Evolutionary conservation across 139 green algal species (phyloP).

Genomic region (Mesostigma viride): DNA sequence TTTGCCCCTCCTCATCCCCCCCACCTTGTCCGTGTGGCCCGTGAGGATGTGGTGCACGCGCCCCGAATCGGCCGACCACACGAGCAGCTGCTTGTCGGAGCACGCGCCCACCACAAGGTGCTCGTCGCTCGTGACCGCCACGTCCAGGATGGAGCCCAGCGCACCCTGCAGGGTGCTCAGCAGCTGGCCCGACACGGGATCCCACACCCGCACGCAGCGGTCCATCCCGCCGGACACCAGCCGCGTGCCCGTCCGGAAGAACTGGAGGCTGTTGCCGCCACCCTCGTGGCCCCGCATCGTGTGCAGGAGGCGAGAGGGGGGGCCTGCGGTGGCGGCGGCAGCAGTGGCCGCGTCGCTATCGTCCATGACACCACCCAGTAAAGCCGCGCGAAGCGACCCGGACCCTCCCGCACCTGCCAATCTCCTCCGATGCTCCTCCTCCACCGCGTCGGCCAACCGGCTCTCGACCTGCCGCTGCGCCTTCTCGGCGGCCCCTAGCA

Average conservation of each 20-base stretch:
- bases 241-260: neutral
- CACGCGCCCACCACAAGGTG: neutral
- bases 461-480: too few relatives aligned
- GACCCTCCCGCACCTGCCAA: too few relatives aligned
- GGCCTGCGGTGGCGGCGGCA: too few relatives aligned
- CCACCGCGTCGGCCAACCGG: too few relatives aligned
- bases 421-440: too few relatives aligned
- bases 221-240: neutral
- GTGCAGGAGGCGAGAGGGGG: too few relatives aligned
- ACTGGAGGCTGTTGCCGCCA: neutral
- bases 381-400: too few relatives aligned
- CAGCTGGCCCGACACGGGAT: neutral
- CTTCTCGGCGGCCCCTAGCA: too few relatives aligned
- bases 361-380: too few relatives aligned
- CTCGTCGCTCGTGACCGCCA: neutral
- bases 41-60: neutral
- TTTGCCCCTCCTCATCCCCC: too few relatives aligned
- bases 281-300: too few relatives aligned
- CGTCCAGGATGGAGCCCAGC: neutral
- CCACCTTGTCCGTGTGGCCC: neutral
- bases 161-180: neutral
- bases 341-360: too few relatives aligned
- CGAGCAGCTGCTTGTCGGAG: neutral
- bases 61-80: neutral
- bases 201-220: neutral